A percentile compares a stretch with the other conserved stretches of the same genome.
Evolutionary conservation across 1,284 basidiomycete genomes (phyloP).

Genomic region (Chondrostereum purpureum): DNA sequence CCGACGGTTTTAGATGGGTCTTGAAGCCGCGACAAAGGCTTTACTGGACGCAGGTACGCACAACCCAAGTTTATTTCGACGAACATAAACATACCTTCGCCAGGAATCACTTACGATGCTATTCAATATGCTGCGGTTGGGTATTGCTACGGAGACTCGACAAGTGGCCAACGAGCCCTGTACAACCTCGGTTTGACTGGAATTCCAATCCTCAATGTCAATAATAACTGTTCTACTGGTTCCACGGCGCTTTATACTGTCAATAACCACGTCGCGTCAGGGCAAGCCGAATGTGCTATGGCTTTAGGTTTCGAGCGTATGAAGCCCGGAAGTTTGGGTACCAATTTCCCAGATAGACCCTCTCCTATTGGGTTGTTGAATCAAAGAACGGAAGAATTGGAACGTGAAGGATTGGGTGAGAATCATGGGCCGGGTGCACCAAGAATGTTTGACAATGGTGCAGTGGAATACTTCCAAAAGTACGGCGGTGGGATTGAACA

Average conservation of each 20-base stretch:
- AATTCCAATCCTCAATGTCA: slow-evolving; percentile 84
- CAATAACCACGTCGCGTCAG: slow-evolving; percentile 61
- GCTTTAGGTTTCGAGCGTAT: slow-evolving; percentile 87
- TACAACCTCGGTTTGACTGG: slow-evolving; percentile 82
- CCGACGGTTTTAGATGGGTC: slow-evolving; percentile 62
- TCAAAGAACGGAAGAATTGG: slow-evolving; percentile 42
- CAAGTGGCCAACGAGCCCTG: slow-evolving; percentile 77
- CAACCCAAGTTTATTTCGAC: not conserved
- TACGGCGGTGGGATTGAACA: slow-evolving; percentile 67
- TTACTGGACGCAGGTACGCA: slow-evolving; percentile 71
- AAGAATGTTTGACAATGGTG: slow-evolving; percentile 75
- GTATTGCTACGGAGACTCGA: slow-evolving; percentile 76
- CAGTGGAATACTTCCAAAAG: slow-evolving; percentile 71
- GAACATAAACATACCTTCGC: slow-evolving; percentile 1
- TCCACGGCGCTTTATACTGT: slow-evolving; percentile 70
- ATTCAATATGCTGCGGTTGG: slow-evolving; percentile 77
- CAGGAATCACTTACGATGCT: slow-evolving; percentile 75
- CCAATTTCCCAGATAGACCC: slow-evolving; percentile 65
- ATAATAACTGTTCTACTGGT: slow-evolving; percentile 81
- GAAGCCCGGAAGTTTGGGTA: slow-evolving; percentile 71
- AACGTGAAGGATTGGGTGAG: slow-evolving; percentile 45
- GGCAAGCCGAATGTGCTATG: slow-evolving; percentile 69
- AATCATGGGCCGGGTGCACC: slow-evolving; percentile 69
- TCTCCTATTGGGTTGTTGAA: slow-evolving; percentile 49
- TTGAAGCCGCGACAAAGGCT: slow-evolving; percentile 82